Conservation (phyloP, 2,329 filamentous ascomycete species). For the Botrytis squamosa region DNA sequence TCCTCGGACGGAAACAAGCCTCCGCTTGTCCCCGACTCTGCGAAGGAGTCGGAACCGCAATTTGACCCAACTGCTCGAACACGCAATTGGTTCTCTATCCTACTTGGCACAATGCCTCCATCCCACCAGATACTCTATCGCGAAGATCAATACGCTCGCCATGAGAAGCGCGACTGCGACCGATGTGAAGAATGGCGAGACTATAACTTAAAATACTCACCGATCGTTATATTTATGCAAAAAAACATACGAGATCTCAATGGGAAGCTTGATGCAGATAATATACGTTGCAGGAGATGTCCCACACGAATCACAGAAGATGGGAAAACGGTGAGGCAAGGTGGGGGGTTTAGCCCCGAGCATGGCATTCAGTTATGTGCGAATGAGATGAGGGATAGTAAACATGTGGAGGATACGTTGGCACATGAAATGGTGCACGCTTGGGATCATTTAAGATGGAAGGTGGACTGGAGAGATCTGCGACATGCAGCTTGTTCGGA, state of each 20-base stretch:
- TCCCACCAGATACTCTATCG: slow-evolving; percentile 44
- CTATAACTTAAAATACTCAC: slow-evolving; percentile 81
- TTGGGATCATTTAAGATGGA: slow-evolving; percentile 89
- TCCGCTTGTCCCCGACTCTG: neutral
- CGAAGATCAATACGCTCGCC: slow-evolving; percentile 68
- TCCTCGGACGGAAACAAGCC: slow-evolving; percentile 19
- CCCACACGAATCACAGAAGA: slow-evolving; percentile 51
- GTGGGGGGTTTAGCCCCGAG: slow-evolving; percentile 81
- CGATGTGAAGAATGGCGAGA: slow-evolving; percentile 79
- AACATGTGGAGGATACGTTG: slow-evolving; percentile 88
- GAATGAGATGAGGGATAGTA: slow-evolving; percentile 78
- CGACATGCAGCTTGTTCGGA: slow-evolving; percentile 93
- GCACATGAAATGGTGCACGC: slow-evolving; percentile 98
- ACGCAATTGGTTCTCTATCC: slow-evolving; percentile 21
- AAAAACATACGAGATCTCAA: slow-evolving; percentile 79
- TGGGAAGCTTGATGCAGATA: slow-evolving; percentile 68
- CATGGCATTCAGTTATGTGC: slow-evolving; percentile 91
- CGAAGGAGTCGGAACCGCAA: neutral
- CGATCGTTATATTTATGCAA: slow-evolving; percentile 81
- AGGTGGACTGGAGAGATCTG: slow-evolving; percentile 79
- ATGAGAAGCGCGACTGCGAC: slow-evolving; percentile 76
- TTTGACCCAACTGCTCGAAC: slow-evolving; percentile 18
- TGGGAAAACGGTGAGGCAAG: slow-evolving; percentile 58
- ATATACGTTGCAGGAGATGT: slow-evolving; percentile 82
- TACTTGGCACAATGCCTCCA: slow-evolving; percentile 20